phyloP scores from a whole-genome alignment of 441 rosid genomes.

The Omphalea diandra region DNA sequence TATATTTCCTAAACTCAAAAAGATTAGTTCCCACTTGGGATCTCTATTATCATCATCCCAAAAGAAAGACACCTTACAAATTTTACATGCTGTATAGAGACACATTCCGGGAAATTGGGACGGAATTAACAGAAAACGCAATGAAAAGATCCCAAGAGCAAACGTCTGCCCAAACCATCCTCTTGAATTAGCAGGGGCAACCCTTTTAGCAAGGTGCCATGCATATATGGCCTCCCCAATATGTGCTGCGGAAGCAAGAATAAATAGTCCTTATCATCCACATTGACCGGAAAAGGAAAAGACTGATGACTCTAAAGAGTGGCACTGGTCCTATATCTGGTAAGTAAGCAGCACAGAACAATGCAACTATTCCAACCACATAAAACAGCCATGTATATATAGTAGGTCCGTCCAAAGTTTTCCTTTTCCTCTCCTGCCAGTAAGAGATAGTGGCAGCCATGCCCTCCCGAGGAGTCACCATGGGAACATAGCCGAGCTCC shows the following conservation, averaged over 20 bases:
- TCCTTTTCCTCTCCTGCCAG: slow-evolving; percentile 72
- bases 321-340: slow-evolving; percentile 72
- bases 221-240: slow-evolving; percentile 63
- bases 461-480: slow-evolving; percentile 75
- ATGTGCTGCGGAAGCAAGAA: slow-evolving; percentile 40
- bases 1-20: background rate
- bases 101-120: background rate
- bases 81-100: background rate
- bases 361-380: slow-evolving; percentile 47
- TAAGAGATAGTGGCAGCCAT: slow-evolving; percentile 86
- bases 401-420: slow-evolving; percentile 77
- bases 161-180: slow-evolving; percentile 94
- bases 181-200: slow-evolving; percentile 70
- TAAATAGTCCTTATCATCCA: slow-evolving; percentile 37
- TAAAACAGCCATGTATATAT: slow-evolving; percentile 55
- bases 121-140: slow-evolving; percentile 49
- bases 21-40: background rate
- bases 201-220: slow-evolving; percentile 63
- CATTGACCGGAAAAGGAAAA: slow-evolving; percentile 58
- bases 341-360: slow-evolving; percentile 60
- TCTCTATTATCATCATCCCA: background rate
- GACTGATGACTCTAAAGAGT: slow-evolving; percentile 45
- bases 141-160: slow-evolving; percentile 64
- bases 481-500: slow-evolving; percentile 89
- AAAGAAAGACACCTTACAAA: background rate